phyloP scores from a whole-genome alignment of 2,329 filamentous ascomycete species.

The Pseudofabraea citricarpa region DNA sequence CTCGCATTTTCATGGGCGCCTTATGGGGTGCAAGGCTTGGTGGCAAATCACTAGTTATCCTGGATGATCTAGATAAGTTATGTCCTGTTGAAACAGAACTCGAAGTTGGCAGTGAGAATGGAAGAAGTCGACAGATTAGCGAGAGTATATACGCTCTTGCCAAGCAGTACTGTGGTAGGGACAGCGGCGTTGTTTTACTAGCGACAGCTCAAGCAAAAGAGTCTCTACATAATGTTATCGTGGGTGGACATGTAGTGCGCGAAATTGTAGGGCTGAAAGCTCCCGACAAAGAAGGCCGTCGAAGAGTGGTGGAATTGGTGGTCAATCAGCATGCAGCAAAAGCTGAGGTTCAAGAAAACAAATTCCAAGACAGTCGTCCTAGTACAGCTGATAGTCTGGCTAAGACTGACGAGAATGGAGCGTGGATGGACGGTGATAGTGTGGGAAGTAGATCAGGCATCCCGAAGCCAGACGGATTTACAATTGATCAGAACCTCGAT shows the following conservation, averaged over 20 bases:
- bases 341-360: slow-evolving; percentile 31
- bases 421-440: slow-evolving; percentile 74
- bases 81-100: slow-evolving; percentile 93
- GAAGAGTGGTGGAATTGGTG: slow-evolving; percentile 78
- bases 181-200: slow-evolving; percentile 78
- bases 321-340: slow-evolving; percentile 49
- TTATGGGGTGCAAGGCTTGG: slow-evolving; percentile 87
- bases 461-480: slow-evolving; percentile 54
- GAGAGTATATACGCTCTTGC: slow-evolving; percentile 82
- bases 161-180: slow-evolving; percentile 74
- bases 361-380: slow-evolving; percentile 42
- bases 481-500: slow-evolving; percentile 73
- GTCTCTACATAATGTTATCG: slow-evolving; percentile 80
- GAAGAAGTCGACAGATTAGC: slow-evolving; percentile 85
- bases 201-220: slow-evolving; percentile 94
- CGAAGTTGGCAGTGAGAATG: slow-evolving; percentile 90
- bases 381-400: slow-evolving; percentile 48
- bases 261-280: slow-evolving; percentile 89
- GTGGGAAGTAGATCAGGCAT: slow-evolving; percentile 43
- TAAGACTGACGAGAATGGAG: slow-evolving; percentile 49
- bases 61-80: slow-evolving; percentile 90
- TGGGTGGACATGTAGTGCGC: slow-evolving; percentile 86
- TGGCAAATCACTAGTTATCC: slow-evolving; percentile 75
- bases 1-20: slow-evolving; percentile 79
- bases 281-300: slow-evolving; percentile 84